Conservation (phyloP, 2,329 filamentous ascomycete species). For the Aspergillus alliaceus region DNA sequence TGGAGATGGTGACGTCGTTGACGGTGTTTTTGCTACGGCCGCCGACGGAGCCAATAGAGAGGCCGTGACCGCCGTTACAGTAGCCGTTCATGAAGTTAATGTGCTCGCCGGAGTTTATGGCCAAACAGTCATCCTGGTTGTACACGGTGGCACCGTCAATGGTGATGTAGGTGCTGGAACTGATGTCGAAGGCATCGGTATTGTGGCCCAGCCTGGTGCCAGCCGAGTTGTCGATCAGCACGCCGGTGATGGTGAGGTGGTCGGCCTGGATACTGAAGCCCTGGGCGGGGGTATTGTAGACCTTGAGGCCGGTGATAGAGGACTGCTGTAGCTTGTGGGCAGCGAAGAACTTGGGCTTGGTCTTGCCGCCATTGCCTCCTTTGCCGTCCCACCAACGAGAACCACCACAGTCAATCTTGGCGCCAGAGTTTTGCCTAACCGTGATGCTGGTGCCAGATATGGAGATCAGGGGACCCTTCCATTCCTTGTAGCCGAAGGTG, state of each 20-base stretch:
- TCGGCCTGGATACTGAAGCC: conserved; percentile 46
- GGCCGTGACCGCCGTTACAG: conserved; percentile 41
- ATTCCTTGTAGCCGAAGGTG: conserved; percentile 65
- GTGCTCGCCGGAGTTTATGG: conserved; percentile 55
- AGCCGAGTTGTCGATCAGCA: conserved; percentile 59
- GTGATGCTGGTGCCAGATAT: conserved; percentile 59
- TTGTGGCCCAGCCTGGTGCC: conserved; percentile 53
- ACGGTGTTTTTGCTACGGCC: conserved; percentile 55
- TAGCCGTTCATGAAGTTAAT: conserved; percentile 48
- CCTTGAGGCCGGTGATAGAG: conserved; percentile 30
- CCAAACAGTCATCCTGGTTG: conserved; percentile 64
- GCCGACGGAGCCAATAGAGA: conserved; percentile 42
- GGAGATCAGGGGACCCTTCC: conserved; percentile 63
- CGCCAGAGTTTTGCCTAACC: conserved; percentile 46
- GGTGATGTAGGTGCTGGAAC: conserved; percentile 49
- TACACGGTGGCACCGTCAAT: conserved; percentile 56
- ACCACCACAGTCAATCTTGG: conserved; percentile 58
- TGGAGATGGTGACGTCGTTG: conserved; percentile 50
- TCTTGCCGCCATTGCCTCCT: conserved; percentile 61
- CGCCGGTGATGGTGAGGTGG: conserved; percentile 50
- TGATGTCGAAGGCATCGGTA: conserved; percentile 62
- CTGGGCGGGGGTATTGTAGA: conserved; percentile 38
- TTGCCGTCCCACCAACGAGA: conserved; percentile 62
- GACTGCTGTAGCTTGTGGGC: conserved; percentile 36
- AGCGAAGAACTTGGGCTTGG: conserved; percentile 65